Percentiles rank a stretch among this genome's conserved stretches.
Conservation (phyloP, 225 moss, liverwort and hornwort species). For the Lunularia cruciata region DNA sequence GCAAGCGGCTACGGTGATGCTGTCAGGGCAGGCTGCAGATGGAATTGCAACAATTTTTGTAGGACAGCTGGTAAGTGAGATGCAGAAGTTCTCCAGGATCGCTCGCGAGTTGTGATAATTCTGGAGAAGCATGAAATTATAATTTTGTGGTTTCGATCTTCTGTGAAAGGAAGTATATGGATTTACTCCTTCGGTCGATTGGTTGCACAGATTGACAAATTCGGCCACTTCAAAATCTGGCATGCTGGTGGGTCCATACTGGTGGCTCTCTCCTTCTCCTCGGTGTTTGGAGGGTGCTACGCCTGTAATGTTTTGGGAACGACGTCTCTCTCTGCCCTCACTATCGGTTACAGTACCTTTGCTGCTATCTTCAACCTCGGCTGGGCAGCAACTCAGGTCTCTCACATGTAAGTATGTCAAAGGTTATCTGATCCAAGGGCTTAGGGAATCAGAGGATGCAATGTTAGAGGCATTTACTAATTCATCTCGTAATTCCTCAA, state of each 20-base stretch:
- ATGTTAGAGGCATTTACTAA: too few species aligned
- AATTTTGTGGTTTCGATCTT: too few species aligned
- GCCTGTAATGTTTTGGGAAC: constrained; percentile 74
- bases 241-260: constrained; percentile 83
- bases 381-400: constrained; percentile 98
- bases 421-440: neutral
- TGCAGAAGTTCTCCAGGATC: too few species aligned
- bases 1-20: constrained; percentile 93
- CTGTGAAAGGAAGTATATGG: neutral
- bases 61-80: constrained; percentile 73
- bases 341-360: constrained; percentile 76
- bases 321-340: constrained; percentile 48
- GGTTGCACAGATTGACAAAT: constrained; percentile 74
- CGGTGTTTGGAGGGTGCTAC: constrained; percentile 86
- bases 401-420: constrained; percentile 71
- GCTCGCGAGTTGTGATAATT: neutral
- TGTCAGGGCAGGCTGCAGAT: constrained; percentile 90
- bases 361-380: constrained; percentile 95
- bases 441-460: too few species aligned
- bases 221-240: constrained; percentile 91
- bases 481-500: too few species aligned
- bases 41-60: constrained; percentile 77
- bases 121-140: neutral
- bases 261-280: constrained; percentile 91
- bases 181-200: neutral